phyloP scores from a whole-genome alignment of 768 basidiomycete species.

The Tylopilus sp. region DNA sequence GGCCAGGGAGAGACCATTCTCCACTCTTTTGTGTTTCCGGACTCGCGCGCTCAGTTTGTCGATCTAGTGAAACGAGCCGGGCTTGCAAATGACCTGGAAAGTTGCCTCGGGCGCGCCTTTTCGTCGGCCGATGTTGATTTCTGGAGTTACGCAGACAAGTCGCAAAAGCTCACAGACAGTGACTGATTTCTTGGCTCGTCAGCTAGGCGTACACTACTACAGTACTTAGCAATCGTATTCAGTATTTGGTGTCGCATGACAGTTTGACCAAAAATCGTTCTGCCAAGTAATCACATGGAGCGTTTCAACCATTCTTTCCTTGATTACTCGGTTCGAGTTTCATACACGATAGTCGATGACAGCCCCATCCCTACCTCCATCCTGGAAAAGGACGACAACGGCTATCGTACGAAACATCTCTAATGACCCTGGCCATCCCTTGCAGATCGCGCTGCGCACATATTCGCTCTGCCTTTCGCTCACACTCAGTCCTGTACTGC shows the following conservation, averaged over 20 bases:
- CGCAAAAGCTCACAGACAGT: constrained; percentile 1
- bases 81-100: constrained; percentile 33
- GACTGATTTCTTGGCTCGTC: too few species aligned
- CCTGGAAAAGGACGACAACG: constrained; percentile 1
- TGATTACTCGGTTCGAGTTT: background rate
- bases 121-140: constrained; percentile 53
- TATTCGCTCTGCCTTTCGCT: constrained; percentile 64
- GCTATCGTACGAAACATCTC: constrained; percentile 5
- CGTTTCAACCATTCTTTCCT: too few species aligned
- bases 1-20: constrained; percentile 55
- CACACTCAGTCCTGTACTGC: constrained; percentile 60
- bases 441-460: constrained; percentile 60
- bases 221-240: too few species aligned
- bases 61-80: constrained; percentile 48
- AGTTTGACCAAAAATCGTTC: too few species aligned
- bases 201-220: too few species aligned
- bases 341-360: background rate
- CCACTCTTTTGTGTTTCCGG: constrained; percentile 64
- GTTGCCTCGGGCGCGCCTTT: constrained; percentile 23
- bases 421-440: constrained; percentile 46
- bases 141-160: constrained; percentile 55
- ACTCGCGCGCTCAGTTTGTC: constrained; percentile 69
- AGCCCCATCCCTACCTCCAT: background rate
- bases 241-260: too few species aligned
- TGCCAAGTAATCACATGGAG: constrained; percentile 5